These are phyloP conservation scores for Boletus reticuloceps DNA, from an alignment of 768 basidiomycete genomes.

Conservation along the genomic window DNA sequence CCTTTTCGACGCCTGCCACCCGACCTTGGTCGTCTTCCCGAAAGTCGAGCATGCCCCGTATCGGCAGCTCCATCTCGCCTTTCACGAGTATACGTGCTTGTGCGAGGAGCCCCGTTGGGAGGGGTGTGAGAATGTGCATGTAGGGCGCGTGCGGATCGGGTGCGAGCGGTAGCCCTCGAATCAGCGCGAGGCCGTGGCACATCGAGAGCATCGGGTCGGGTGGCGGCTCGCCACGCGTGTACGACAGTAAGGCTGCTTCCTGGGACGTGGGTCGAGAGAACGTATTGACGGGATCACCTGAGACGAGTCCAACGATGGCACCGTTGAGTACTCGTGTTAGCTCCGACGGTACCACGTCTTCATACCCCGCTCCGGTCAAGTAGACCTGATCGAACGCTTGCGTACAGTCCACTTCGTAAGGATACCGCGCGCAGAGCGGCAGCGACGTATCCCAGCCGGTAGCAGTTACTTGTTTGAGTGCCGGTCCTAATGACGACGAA, in stretches of 20 bases:
- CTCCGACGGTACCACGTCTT: slow-evolving; percentile 75
- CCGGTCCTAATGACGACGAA: slow-evolving; percentile 13
- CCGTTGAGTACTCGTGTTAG: slow-evolving; percentile 73
- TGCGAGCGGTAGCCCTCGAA: slow-evolving; percentile 48
- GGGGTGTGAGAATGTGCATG: slow-evolving; percentile 80
- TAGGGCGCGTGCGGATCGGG: slow-evolving; percentile 24
- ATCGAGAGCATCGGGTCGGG: slow-evolving; percentile 60
- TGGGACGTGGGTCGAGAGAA: background rate
- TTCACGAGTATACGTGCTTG: slow-evolving; percentile 52
- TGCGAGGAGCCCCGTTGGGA: slow-evolving; percentile 49
- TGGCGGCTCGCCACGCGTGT: slow-evolving; percentile 50
- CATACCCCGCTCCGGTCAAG: slow-evolving; percentile 69
- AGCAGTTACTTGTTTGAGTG: slow-evolving; percentile 38
- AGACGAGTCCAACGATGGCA: slow-evolving; percentile 73
- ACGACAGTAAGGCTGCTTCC: slow-evolving; percentile 40
- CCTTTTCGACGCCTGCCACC: slow-evolving; percentile 51
- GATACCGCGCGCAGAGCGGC: slow-evolving; percentile 66
- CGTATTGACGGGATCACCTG: slow-evolving; percentile 1
- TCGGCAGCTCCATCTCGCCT: slow-evolving; percentile 85
- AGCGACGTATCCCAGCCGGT: slow-evolving; percentile 61
- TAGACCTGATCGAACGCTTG: slow-evolving; percentile 61
- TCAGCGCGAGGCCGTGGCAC: slow-evolving; percentile 75
- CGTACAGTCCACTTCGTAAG: slow-evolving; percentile 67
- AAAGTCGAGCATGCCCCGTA: slow-evolving; percentile 86
- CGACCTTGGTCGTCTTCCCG: slow-evolving; percentile 35